phyloP scores from a whole-genome alignment of 495 filamentous ascomycete species.

The Aspergillus wentii region DNA sequence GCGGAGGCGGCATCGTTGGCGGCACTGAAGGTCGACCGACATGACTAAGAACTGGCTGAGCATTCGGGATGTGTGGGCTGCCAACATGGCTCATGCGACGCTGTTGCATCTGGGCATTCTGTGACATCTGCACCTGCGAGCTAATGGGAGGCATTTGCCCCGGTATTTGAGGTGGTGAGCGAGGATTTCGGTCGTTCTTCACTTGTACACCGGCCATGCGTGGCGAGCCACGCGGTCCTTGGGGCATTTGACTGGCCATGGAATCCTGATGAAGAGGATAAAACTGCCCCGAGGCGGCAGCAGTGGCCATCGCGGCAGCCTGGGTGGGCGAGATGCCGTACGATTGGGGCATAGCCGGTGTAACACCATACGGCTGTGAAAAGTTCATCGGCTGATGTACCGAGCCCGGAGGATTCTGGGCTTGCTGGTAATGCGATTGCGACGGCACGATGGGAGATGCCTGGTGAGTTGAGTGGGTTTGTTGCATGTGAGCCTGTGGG shows the following conservation, averaged over 20 bases:
- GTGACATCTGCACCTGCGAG: slow-evolving; percentile 43
- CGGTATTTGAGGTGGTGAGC: slow-evolving; percentile 46
- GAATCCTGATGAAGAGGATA: slow-evolving; percentile 45
- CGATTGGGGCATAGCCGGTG: slow-evolving; percentile 41
- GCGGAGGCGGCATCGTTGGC: slow-evolving; percentile 44
- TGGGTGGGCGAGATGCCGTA: slow-evolving; percentile 50
- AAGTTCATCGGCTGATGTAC: slow-evolving; percentile 51
- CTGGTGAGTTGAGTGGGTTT: slow-evolving; percentile 43
- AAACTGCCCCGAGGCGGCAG: slow-evolving; percentile 50
- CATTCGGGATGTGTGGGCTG: slow-evolving; percentile 41
- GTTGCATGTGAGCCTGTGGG: slow-evolving; percentile 48
- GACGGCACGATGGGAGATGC: slow-evolving; percentile 51
- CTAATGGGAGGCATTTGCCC: slow-evolving; percentile 48
- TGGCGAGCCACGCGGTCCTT: slow-evolving; percentile 44
- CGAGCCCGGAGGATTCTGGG: slow-evolving; percentile 40
- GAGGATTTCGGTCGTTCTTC: slow-evolving; percentile 47
- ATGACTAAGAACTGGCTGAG: slow-evolving; percentile 46
- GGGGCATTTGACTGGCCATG: slow-evolving; percentile 43
- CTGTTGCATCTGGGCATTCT: slow-evolving; percentile 39
- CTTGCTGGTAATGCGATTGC: slow-evolving; percentile 46
- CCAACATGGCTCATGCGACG: slow-evolving; percentile 48
- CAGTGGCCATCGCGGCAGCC: slow-evolving; percentile 53
- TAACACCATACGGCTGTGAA: slow-evolving; percentile 45
- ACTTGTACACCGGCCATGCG: slow-evolving; percentile 46
- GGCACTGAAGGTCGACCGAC: slow-evolving; percentile 43